Evolutionary conservation across 2,329 filamentous ascomycete species (phyloP).

Genomic region (Chrysosporium queenslandicum): DNA sequence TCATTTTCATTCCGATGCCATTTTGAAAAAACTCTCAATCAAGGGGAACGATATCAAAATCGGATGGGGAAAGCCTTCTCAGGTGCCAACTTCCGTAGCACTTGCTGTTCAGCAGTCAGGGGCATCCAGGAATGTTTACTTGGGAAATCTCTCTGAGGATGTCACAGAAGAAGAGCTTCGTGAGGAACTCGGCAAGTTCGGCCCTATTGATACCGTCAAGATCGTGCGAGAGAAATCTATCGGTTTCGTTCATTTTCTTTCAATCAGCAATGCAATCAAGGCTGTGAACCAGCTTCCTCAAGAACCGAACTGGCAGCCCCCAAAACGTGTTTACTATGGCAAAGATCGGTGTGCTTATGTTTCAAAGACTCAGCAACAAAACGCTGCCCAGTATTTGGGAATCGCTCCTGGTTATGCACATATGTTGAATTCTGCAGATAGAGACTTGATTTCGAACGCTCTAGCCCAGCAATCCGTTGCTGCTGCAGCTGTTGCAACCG

Average conservation of each 20-base stretch:
- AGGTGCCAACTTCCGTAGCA: constrained; percentile 95
- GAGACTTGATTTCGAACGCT: constrained; percentile 91
- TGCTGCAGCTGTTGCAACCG: constrained; percentile 90
- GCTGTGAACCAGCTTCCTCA: constrained; percentile 92
- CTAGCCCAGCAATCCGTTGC: constrained; percentile 96
- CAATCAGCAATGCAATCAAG: constrained; percentile 96
- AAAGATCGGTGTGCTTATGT: constrained; percentile 98
- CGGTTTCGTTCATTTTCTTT: constrained; percentile 94
- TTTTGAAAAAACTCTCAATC: constrained; percentile 98
- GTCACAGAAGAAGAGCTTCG: constrained; percentile 83
- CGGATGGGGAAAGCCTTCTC: constrained; percentile 96
- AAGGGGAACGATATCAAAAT: constrained; percentile 99
- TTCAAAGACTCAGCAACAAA: constrained; percentile 98
- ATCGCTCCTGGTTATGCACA: constrained; percentile 95
- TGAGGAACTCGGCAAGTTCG: constrained; percentile 92
- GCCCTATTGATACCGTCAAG: constrained; percentile 93
- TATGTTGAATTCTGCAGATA: constrained; percentile 89
- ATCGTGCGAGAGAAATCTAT: constrained; percentile 97
- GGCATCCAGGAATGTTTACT: constrained; percentile 91
- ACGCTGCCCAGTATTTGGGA: constrained; percentile 92
- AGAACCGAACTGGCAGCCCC: constrained; percentile 92
- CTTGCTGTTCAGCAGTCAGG: constrained; percentile 94
- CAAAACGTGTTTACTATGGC: constrained; percentile 93
- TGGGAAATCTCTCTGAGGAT: constrained; percentile 87
- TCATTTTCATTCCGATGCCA: constrained; percentile 98